Evolutionary conservation across 2,329 filamentous ascomycete species (phyloP), one percentile per base, ranked within the genome.

Genomic region (Metarhizium humberi): DNA sequence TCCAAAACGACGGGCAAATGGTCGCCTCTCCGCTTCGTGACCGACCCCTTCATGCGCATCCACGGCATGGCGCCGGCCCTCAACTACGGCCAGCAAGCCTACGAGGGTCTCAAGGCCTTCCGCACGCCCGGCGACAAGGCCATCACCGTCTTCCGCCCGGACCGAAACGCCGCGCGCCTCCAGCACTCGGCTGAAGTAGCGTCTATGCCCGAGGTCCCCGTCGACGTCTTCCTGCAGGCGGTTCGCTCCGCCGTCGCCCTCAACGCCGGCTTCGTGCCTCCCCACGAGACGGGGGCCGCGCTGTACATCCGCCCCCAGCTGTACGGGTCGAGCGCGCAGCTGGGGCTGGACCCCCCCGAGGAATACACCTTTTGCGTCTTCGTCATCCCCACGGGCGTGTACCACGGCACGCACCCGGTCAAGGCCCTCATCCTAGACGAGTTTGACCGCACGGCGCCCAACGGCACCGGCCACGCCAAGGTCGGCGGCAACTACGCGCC

Each of bases 31-130:
- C 75, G 80, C 60, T 95, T 95, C 73, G 84, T 96, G 58, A 73
- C 82, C 58, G 89, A 92, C 64, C 92, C 92, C 6, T 92, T 81
- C 76, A 82, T 97, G 64, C 85, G 86, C 61, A 85, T 97, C 67
- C 92, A 97, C 73, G 94, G 92, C 71, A 94, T 99, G 89, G 86
- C 92, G 0, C 92, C 94, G 0, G 92, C 85, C 47, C 82, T 97
- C 61, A 99, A 99, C 79, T 99, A 99, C 71, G 91, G 92, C 56
- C 91, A 96, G 69, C 94, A 97, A 75, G 92, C 90, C 65, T 99
- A 95, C 77, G 94, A 99, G 71, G 94, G 94, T n/a, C 84, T 97
- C 69, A 97, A 97, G 73, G 92, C 92, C 55, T 96, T 96, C 80
- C 90, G 92, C 59, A 77, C 79, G 2, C 88, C 90, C 18, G 76